These are phyloP conservation scores for Dactylella cylindrospora DNA, from an alignment of 2,329 filamentous ascomycete genomes.

Conservation along the genomic window DNA sequence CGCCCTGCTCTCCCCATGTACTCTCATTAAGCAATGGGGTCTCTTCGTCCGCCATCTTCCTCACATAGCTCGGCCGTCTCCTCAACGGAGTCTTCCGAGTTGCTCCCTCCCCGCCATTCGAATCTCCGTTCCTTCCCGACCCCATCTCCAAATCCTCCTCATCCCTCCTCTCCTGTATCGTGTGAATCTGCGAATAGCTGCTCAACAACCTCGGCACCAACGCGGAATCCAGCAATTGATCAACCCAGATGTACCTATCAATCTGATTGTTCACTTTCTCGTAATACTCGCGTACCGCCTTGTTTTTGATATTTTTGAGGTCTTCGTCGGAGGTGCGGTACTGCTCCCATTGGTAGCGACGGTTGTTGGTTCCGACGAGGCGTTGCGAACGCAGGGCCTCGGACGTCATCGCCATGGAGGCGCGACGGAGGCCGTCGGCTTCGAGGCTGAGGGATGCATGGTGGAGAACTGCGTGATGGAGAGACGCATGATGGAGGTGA, in stretches of 20 bases:
- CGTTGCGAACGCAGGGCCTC: slow-evolving; percentile 52
- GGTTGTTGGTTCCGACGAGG: slow-evolving; percentile 84
- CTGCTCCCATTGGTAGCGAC: slow-evolving; percentile 78
- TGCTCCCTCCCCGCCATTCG: neutral
- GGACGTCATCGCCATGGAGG: slow-evolving; percentile 21
- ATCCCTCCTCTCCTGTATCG: slow-evolving; percentile 17
- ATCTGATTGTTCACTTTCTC: slow-evolving; percentile 85
- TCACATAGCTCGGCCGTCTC: slow-evolving; percentile 68
- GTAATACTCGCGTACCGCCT: slow-evolving; percentile 79
- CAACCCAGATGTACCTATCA: slow-evolving; percentile 91
- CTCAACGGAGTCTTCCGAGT: slow-evolving; percentile 33
- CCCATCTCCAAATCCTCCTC: neutral
- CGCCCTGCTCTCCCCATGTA: slow-evolving; percentile 23
- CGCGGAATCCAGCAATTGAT: slow-evolving; percentile 83
- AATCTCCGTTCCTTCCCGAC: neutral
- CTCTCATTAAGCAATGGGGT: slow-evolving; percentile 63
- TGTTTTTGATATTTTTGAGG: slow-evolving; percentile 68
- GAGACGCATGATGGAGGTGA: neutral
- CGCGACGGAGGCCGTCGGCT: slow-evolving; percentile 14
- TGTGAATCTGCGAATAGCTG: slow-evolving; percentile 40
- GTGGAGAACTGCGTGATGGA: too few relatives aligned
- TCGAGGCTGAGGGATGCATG: slow-evolving; percentile 7
- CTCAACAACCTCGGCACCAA: slow-evolving; percentile 89
- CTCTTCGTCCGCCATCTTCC: slow-evolving; percentile 69
- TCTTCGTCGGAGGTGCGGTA: slow-evolving; percentile 83